A percentile compares a stretch with the other conserved stretches of the same genome.
phyloP scores from a whole-genome alignment of 345 rosid species.

The Rhizophora apiculata region DNA sequence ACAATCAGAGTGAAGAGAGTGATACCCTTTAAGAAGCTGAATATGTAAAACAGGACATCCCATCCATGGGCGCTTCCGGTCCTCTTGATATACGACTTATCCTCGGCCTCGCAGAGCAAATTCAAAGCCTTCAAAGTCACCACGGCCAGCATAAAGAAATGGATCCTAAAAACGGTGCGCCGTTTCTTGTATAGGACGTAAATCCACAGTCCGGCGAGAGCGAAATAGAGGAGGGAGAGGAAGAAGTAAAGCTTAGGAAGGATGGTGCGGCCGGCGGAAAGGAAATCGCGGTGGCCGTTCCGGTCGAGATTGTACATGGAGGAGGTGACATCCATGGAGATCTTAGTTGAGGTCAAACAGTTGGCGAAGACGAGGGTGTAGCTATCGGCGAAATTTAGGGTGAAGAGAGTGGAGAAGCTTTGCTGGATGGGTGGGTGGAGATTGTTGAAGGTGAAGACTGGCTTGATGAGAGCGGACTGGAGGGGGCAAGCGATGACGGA shows the following conservation, averaged over 20 bases:
- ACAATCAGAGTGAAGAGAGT: constrained; percentile 80
- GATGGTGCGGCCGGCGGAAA: constrained; percentile 75
- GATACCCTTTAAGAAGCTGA: constrained; percentile 88
- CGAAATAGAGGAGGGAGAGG: constrained; percentile 57
- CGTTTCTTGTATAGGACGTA: constrained; percentile 66
- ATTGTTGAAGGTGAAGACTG: constrained; percentile 56
- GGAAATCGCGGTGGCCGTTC: constrained; percentile 60
- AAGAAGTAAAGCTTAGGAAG: constrained; percentile 80
- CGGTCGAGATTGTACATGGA: constrained; percentile 89
- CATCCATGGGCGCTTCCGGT: constrained; percentile 89
- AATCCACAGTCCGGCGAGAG: constrained; percentile 71
- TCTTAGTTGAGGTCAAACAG: constrained; percentile 57
- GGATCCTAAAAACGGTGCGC: constrained; percentile 70
- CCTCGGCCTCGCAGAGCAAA: constrained; percentile 78
- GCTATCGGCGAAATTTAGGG: constrained; percentile 61
- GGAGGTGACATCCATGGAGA: constrained; percentile 72
- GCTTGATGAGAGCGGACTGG: constrained; percentile 55
- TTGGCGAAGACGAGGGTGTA: constrained; percentile 81
- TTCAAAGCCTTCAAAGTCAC: constrained; percentile 65
- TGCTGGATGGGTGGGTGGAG: constrained; percentile 28
- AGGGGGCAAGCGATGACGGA: constrained; percentile 74
- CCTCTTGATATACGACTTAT: constrained; percentile 73
- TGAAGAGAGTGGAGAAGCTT: constrained; percentile 15
- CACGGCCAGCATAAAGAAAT: constrained; percentile 89
- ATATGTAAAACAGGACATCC: constrained; percentile 92